Base-by-base conservation (phyloP, 2,329 filamentous ascomycete genomes). In the Colletotrichum plurivorum region DNA sequence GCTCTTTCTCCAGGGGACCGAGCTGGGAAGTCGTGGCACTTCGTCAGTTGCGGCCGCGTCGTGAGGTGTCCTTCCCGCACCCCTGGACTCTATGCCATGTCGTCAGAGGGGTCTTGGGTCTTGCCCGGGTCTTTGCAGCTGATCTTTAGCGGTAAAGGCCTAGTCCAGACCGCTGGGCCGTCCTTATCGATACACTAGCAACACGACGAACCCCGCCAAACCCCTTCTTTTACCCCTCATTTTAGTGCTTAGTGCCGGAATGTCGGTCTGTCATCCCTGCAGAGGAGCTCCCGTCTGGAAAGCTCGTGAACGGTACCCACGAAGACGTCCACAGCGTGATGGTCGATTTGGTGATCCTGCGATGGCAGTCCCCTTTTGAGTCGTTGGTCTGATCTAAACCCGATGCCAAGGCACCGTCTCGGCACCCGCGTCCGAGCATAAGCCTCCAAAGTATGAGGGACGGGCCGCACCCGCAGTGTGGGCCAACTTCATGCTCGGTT, bases 261-360 rank as follows among this genome's bases (percentile, higher is more conserved):
- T 62, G 59, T 62, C 59, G 59, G 59, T 62, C 59, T 62, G 59
- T 36, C 16, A 62, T 62, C 59, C 59, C 51, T 62, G 59, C 49
- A 36, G n/a, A 22, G 20, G 18, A 18, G n/a, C 20, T 43, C 41
- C 31, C 31, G 31, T 10, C 31, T 43, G 41, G 13, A 43, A n/a
- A 15, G 41, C 41, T 43, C 16, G 13, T 43, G 41, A 43, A 43
- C 4, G 31, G 41, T 43, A 2, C 41, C 41, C 41, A 43, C 16
- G 41, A n/a, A 2, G 5, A 43, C 2, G 13, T 15, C 41, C 41
- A 43, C 15, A 15, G 10, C 16, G 41, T 6, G 41, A n/a, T 43
- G 16, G 16, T 15, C 41, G 41, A 6, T 15, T 43, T 43, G 41
- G 13, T 43, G 41, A 27, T 15, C 25, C 9, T 25, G 9, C 16